phyloP scores from a whole-genome alignment of 441 rosid genomes.

The California macrophylla region DNA sequence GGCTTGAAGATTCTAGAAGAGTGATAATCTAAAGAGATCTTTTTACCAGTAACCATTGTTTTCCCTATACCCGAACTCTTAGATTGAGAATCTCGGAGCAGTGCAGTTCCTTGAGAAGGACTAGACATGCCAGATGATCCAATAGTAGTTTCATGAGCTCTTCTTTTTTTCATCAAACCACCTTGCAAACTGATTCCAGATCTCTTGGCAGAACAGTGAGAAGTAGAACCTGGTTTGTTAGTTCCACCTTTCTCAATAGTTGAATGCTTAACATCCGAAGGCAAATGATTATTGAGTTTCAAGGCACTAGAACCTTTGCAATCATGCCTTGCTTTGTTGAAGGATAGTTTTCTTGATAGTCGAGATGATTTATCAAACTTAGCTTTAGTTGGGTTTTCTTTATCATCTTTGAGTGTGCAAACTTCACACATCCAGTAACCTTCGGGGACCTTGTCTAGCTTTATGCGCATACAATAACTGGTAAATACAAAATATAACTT shows the following conservation, averaged over 20 bases:
- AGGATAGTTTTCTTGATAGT: conserved; percentile 5
- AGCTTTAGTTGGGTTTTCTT: conserved; percentile 6
- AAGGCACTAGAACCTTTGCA: conserved; percentile 5
- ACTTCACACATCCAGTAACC: conserved; percentile 33
- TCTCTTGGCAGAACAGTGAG: conserved; percentile 19
- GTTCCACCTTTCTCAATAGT: conserved; percentile 12
- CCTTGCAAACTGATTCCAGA: conserved; percentile 12
- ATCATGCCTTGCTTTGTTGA: background rate
- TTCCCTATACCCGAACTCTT: conserved; percentile 11
- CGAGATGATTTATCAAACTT: conserved; percentile 9
- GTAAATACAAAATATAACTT: conserved; percentile 8
- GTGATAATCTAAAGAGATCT: background rate
- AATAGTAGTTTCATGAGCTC: conserved; percentile 9
- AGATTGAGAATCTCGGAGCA: background rate
- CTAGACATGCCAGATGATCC: conserved; percentile 7
- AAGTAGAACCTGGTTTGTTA: conserved; percentile 8
- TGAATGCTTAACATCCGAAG: conserved; percentile 10
- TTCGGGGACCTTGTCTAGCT: conserved; percentile 27
- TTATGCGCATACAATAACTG: conserved; percentile 29
- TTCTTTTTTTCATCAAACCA: conserved; percentile 10
- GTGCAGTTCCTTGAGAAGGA: conserved; percentile 8
- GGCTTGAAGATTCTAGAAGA: conserved; percentile 2
- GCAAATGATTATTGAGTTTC: conserved; percentile 3
- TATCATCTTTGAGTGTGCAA: conserved; percentile 14
- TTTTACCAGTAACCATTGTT: background rate